Percentiles rank a stretch among this genome's conserved stretches.
These are phyloP conservation scores for Cyberlindnera meyerae DNA, from an alignment of 805 yeast species.

Conservation along the genomic window DNA sequence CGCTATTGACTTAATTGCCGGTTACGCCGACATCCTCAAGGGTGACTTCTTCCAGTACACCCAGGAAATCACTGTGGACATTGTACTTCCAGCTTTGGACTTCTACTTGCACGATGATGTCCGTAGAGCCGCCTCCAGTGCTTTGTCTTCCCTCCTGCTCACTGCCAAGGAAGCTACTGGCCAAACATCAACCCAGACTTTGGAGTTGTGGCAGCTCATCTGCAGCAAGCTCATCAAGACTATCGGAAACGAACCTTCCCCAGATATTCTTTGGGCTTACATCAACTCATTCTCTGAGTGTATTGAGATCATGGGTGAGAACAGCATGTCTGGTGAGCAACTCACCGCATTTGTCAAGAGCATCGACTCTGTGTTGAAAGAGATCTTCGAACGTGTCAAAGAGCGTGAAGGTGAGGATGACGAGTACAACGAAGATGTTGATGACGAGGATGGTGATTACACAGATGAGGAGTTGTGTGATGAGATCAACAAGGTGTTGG, in stretches of 20 bases:
- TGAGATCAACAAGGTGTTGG: slow-evolving; percentile 50
- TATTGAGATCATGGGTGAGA: slow-evolving; percentile 61
- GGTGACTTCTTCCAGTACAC: slow-evolving; percentile 82
- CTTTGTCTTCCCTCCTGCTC: slow-evolving; percentile 71
- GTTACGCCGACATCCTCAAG: slow-evolving; percentile 80
- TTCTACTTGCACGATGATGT: slow-evolving; percentile 94
- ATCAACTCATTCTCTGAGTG: slow-evolving; percentile 68
- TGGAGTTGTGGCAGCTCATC: slow-evolving; percentile 67
- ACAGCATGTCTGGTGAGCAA: slow-evolving; percentile 51
- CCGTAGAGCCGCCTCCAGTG: slow-evolving; percentile 81
- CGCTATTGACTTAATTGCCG: slow-evolving; percentile 82
- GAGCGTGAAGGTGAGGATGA: slow-evolving; percentile 73
- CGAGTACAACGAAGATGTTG: slow-evolving; percentile 83
- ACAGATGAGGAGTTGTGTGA: slow-evolving; percentile 89
- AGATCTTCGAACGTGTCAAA: slow-evolving; percentile 64
- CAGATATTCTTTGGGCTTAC: slow-evolving; percentile 75
- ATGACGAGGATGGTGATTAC: slow-evolving; percentile 75
- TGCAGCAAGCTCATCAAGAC: slow-evolving; percentile 63
- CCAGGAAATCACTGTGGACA: slow-evolving; percentile 66
- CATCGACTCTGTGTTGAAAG: slow-evolving; percentile 56
- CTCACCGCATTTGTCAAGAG: slow-evolving; percentile 53
- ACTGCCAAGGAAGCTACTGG: slow-evolving; percentile 51
- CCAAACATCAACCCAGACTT: slow-evolving; percentile 50
- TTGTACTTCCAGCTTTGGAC: slow-evolving; percentile 83
- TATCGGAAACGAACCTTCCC: slow-evolving; percentile 72